phyloP scores from a whole-genome alignment of 306 rosid genomes.

The Pyrus communis region DNA sequence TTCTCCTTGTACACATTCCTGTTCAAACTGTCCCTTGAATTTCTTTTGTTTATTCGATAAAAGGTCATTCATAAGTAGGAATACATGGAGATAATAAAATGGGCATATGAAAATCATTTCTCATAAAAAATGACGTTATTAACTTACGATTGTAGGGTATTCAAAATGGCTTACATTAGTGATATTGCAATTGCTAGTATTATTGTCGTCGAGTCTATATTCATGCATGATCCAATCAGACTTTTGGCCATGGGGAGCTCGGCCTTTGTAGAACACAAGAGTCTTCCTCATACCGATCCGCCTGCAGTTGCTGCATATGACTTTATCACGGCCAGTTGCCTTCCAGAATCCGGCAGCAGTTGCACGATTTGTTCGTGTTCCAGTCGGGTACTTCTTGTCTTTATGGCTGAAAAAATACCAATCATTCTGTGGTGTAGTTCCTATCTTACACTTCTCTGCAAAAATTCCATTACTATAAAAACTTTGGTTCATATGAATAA shows the following conservation, averaged over 20 bases:
- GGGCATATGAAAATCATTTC: neutral
- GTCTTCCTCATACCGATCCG: slow-evolving; percentile 96
- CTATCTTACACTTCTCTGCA: slow-evolving; percentile 80
- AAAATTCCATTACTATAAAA: neutral
- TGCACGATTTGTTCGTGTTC: slow-evolving; percentile 88
- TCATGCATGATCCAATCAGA: slow-evolving; percentile 99
- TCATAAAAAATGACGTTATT: neutral
- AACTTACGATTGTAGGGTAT: neutral
- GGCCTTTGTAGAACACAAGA: slow-evolving; percentile 84
- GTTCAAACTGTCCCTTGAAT: neutral
- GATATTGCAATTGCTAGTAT: slow-evolving; percentile 3
- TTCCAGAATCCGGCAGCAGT: slow-evolving; percentile 94
- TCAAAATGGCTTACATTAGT: slow-evolving; percentile 38
- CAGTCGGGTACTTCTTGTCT: slow-evolving; percentile 95
- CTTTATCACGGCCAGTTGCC: slow-evolving; percentile 93
- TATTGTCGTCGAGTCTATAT: slow-evolving; percentile 72
- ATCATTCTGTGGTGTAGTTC: slow-evolving; percentile 91
- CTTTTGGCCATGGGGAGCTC: slow-evolving; percentile 92
- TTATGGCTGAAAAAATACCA: slow-evolving; percentile 98
- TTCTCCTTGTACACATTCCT: neutral
- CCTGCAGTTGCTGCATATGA: slow-evolving; percentile 52
- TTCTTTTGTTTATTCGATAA: too few relatives aligned
- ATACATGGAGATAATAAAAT: neutral
- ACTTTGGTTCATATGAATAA: neutral
- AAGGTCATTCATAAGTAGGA: neutral